Conservation (phyloP, 805 yeast species). For the Barnettozyma californica region DNA sequence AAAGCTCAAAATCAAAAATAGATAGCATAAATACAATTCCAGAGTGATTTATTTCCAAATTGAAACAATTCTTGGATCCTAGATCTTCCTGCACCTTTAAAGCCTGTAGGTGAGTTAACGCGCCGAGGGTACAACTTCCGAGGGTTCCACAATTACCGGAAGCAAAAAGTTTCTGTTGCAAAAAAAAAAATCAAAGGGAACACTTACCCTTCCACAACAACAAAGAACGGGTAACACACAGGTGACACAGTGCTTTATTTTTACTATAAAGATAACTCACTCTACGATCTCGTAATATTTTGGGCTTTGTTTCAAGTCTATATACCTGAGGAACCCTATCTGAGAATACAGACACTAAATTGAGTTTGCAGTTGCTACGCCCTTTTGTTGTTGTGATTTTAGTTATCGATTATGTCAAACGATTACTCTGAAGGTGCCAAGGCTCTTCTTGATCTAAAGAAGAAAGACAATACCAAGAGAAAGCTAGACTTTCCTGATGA, state of each 20-base stretch:
- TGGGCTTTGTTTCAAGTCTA: not conserved
- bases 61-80: not conserved
- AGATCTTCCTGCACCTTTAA: too few species aligned
- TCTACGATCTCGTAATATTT: not conserved
- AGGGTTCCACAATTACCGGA: not conserved
- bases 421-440: conserved; percentile 24
- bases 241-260: not conserved
- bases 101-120: too few species aligned
- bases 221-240: conserved; percentile 1
- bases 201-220: conserved; percentile 7
- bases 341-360: not conserved
- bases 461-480: conserved; percentile 15
- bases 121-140: too few species aligned
- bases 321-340: not conserved
- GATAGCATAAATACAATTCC: conserved; percentile 12
- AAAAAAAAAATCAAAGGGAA: not conserved
- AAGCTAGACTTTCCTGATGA: conserved; percentile 4
- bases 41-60: conserved; percentile 1
- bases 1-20: conserved; percentile 12
- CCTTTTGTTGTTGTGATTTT: not conserved
- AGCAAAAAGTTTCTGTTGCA: not conserved
- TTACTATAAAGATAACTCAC: not conserved
- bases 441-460: conserved; percentile 21
- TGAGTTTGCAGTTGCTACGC: not conserved
- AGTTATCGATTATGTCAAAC: conserved; percentile 6